A percentile compares a stretch with the other conserved stretches of the same genome.
Evolutionary conservation across 1,139 yeast species (phyloP).

Genomic region (Schizosaccharomyces versatilis): DNA sequence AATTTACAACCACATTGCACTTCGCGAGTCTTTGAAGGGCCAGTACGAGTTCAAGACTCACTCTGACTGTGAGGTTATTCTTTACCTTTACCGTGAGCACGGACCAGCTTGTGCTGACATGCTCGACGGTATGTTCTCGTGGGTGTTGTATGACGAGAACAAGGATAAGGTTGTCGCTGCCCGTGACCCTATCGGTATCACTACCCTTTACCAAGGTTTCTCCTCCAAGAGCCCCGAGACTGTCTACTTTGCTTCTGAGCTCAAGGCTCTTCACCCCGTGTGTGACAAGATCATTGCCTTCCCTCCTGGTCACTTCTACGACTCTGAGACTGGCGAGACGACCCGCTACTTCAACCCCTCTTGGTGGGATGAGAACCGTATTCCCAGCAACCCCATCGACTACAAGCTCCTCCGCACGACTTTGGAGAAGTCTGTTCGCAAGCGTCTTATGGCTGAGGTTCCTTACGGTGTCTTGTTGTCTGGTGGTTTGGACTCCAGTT

Average conservation of each 20-base stretch:
- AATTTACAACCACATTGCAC: constrained; percentile 81
- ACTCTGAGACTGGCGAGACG: constrained; percentile 63
- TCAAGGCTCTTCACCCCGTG: constrained; percentile 79
- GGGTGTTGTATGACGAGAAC: constrained; percentile 66
- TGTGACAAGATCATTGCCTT: constrained; percentile 81
- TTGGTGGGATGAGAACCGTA: constrained; percentile 70
- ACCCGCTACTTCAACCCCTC: constrained; percentile 76
- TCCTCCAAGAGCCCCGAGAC: constrained; percentile 47
- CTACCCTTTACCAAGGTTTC: constrained; percentile 88
- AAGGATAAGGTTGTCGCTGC: constrained; percentile 84
- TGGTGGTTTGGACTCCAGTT: constrained; percentile 90
- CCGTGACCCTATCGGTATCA: constrained; percentile 93
- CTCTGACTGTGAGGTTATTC: constrained; percentile 92
- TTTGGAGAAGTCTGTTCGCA: constrained; percentile 85
- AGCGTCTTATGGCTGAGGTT: constrained; percentile 97
- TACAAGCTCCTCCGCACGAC: constrained; percentile 48
- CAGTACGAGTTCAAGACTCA: constrained; percentile 65
- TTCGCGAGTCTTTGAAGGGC: constrained; percentile 44
- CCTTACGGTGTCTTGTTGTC: constrained; percentile 92
- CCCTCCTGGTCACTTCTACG: constrained; percentile 97
- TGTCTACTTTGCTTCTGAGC: constrained; percentile 76
- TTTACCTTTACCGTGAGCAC: constrained; percentile 71
- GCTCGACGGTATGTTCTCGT: constrained; percentile 96
- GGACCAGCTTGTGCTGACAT: constrained; percentile 77
- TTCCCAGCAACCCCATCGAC: constrained; percentile 60